phyloP scores from a whole-genome alignment of 1,284 basidiomycete genomes.

The Trichosporon asahii region DNA sequence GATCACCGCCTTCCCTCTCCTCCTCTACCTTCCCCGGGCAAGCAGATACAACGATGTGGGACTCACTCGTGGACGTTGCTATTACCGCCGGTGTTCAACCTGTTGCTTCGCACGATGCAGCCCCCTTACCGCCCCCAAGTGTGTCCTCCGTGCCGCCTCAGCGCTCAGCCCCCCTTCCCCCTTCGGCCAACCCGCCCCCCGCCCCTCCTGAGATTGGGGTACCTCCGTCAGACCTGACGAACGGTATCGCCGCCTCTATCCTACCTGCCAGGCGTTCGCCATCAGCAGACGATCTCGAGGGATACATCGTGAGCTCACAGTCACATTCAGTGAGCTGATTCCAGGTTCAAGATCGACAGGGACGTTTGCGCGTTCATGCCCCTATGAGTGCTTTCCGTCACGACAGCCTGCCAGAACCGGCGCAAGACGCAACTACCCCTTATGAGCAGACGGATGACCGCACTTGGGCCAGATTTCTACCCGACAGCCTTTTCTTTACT shows the following conservation, averaged over 20 bases:
- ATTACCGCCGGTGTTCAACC: neutral
- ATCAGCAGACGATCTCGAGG: constrained; percentile 12
- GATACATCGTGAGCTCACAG: neutral
- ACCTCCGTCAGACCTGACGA: neutral
- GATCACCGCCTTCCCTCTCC: neutral
- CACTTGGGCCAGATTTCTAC: constrained; percentile 14
- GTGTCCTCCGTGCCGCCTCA: neutral
- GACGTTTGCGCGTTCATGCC: constrained; percentile 22
- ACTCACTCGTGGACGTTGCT: neutral
- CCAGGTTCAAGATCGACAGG: constrained; percentile 25
- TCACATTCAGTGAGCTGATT: neutral
- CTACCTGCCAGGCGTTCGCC: neutral
- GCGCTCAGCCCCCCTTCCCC: neutral
- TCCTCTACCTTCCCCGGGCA: neutral
- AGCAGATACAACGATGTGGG: neutral
- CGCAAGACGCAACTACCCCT: constrained; percentile 13
- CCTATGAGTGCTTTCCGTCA: constrained; percentile 21
- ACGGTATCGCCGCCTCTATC: neutral
- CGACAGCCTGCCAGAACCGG: constrained; percentile 2
- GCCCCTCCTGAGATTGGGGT: neutral
- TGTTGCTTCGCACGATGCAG: neutral
- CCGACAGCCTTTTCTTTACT: constrained; percentile 23
- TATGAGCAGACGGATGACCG: neutral
- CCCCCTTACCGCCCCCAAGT: neutral
- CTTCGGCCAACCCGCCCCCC: neutral